Conservation (phyloP, 306 rosid species). For the Citrullus colocynthis region DNA sequence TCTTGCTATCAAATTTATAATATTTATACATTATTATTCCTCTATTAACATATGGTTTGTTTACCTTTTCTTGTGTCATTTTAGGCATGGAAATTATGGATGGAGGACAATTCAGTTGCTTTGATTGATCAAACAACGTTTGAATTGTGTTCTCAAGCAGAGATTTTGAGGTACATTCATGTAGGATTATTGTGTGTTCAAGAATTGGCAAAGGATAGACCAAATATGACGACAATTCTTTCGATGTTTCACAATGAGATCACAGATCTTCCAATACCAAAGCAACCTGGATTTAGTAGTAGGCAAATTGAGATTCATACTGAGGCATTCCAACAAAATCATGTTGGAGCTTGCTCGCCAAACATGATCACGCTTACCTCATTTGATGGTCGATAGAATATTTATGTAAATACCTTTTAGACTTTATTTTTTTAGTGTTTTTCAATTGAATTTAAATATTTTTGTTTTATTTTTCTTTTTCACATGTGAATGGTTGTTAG, state of each 20-base stretch:
- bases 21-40: background rate
- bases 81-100: constrained; percentile 17
- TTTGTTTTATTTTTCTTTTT: too few species aligned
- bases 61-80: background rate
- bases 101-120: background rate
- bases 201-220: constrained; percentile 14
- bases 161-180: constrained; percentile 10
- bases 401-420: too few species aligned
- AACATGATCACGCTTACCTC: constrained; percentile 7
- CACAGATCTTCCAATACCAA: constrained; percentile 10
- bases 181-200: constrained; percentile 21
- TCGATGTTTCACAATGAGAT: constrained; percentile 16
- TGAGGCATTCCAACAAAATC: background rate
- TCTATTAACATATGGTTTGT: background rate
- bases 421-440: too few species aligned
- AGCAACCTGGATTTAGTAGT: constrained; percentile 16
- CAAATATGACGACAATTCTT: constrained; percentile 15
- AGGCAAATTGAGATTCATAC: background rate
- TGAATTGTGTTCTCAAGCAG: background rate
- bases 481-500: too few species aligned
- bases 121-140: constrained; percentile 2
- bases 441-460: too few species aligned
- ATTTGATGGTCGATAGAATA: constrained; percentile 6
- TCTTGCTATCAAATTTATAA: background rate
- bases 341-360: background rate